These are phyloP conservation scores for Diplodia scrobiculata DNA, from an alignment of 2,329 filamentous ascomycete genomes.

Conservation along the genomic window DNA sequence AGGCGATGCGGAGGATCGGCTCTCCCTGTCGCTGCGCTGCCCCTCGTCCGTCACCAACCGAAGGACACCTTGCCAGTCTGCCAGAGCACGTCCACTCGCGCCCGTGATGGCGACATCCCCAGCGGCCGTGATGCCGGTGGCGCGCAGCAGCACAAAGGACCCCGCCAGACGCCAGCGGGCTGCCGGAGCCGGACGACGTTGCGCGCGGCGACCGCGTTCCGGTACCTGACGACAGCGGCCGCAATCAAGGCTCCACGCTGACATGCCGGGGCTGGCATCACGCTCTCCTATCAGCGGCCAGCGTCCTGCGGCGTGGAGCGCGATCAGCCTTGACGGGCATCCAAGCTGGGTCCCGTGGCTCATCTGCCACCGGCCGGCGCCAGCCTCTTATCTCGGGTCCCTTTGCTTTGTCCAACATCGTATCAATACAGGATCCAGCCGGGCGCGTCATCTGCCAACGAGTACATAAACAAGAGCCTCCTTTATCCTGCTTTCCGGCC, in stretches of 20 bases:
- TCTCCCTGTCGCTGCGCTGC: neutral
- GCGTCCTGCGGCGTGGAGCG: neutral
- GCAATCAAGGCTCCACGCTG: slow-evolving; percentile 20
- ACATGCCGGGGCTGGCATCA: slow-evolving; percentile 21
- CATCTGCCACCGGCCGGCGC: slow-evolving; percentile 21
- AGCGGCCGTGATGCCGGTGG: neutral
- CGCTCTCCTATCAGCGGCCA: slow-evolving; percentile 27
- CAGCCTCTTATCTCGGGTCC: slow-evolving; percentile 26
- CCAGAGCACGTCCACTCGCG: slow-evolving; percentile 11
- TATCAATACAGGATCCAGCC: slow-evolving; percentile 12
- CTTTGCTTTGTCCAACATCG: slow-evolving; percentile 21
- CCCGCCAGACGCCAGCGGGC: slow-evolving; percentile 11
- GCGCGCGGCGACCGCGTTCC: slow-evolving; percentile 4
- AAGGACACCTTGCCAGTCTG: slow-evolving; percentile 18
- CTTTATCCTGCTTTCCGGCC: slow-evolving; percentile 20
- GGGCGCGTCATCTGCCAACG: slow-evolving; percentile 19
- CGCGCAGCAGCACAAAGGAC: slow-evolving; percentile 6
- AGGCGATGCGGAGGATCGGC: slow-evolving; percentile 29
- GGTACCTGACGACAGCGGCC: slow-evolving; percentile 17
- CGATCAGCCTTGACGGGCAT: neutral
- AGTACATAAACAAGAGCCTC: slow-evolving; percentile 29
- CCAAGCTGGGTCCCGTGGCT: slow-evolving; percentile 27
- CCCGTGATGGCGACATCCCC: slow-evolving; percentile 7
- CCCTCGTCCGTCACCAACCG: slow-evolving; percentile 19
- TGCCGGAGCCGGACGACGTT: slow-evolving; percentile 1